Evolutionary conservation across 2,329 filamentous ascomycete species (phyloP), one percentile per base, ranked within the genome.

Genomic region (Fusarium devonianum): DNA sequence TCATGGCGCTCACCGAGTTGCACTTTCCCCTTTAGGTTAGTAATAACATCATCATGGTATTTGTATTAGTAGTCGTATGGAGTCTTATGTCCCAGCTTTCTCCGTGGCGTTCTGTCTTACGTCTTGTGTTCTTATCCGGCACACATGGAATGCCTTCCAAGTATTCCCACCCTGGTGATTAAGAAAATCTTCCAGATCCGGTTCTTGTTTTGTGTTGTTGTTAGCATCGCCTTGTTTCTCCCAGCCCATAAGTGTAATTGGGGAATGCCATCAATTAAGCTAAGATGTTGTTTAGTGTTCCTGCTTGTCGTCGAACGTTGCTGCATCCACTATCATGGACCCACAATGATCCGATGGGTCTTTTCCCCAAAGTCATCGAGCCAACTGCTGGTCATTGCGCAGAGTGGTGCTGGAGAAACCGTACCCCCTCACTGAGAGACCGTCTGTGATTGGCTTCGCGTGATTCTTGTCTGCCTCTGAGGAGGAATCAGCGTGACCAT

Each of bases 101-200:
- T 52, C 53, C 43, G 53, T 58, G 56, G 45, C 53, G 48, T 52
- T 43, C 22, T 57, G 56, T 59, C 56, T 57, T 49, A 51, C 44
- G 45, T 62, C 22, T 44, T 43, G 33, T 50, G 39, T 29, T 39
- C 47, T 44, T 58, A 46, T 58, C 43, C 58, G 53, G 49, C 50
- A 40, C 49, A 58, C 47, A 37, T 53, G 21, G 52, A 49, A 58
- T 61, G 37, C 56, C 59, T 44, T 40, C 28, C 9, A 4, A 29
- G 7, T 13, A 40, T 54, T 60, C 41, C 51, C 42, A 50, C 42
- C 34, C 49, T 33, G 57, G 18, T 30, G 49, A 42, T 38, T 44
- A 43, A 39, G 49, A 37, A 41, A 38, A 10, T 7, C 21, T n/a
- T 30, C 39, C 18, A 30, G 36, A 30, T 22, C n/a, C 36, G 21